Evolutionary conservation across 176 grass and related monocot species (phyloP), one percentile per base, ranked within the genome.

Genomic region (Thalia dealbata): DNA sequence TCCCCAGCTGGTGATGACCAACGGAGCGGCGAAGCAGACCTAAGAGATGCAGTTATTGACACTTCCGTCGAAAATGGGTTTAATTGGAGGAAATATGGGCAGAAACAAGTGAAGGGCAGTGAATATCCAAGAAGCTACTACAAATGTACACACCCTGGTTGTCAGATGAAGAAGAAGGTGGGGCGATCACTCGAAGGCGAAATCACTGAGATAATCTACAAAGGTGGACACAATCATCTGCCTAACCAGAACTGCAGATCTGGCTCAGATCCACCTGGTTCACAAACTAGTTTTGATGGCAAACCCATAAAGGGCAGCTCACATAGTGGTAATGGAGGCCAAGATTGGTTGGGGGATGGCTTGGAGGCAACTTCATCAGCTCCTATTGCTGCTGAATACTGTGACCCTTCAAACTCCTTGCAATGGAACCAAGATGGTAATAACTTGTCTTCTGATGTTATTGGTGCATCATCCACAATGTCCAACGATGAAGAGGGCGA

Each of bases 61-160:
- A 23, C 66, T 28, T 73, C 48, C 52, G 41, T 70, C 0, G 86
- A 89, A 42, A 89, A 96, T 81, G 89, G 92, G 74, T 96, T 89
- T 77, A 96, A 89, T 73, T 96, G 92, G 92, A 89, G 89, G 75
- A 96, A 92, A 72, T 96, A 96, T 71, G 92, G 89, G 64, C 76
- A 91, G 35, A 92, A 87, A 74, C 89, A 89, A 71, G 86, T 89
- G 6, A 96, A 92, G 68, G 82, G 72, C 27, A 85, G 89, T 32
- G 78, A 84, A 72, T 75, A 81, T 75, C 92, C 89, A 19, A 87
- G 82, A 42, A 96, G 84, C 52, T 96, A 96, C 72, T 92, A 89
- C 78, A 92, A 89, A 80, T 96, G 92, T 69, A 92, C 82, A 24
- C 80, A 82, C 21, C 79, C 60, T 9, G 74, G 83, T 66, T 96